Conservation (phyloP, 495 filamentous ascomycete species). For the Daldinia concentrica region DNA sequence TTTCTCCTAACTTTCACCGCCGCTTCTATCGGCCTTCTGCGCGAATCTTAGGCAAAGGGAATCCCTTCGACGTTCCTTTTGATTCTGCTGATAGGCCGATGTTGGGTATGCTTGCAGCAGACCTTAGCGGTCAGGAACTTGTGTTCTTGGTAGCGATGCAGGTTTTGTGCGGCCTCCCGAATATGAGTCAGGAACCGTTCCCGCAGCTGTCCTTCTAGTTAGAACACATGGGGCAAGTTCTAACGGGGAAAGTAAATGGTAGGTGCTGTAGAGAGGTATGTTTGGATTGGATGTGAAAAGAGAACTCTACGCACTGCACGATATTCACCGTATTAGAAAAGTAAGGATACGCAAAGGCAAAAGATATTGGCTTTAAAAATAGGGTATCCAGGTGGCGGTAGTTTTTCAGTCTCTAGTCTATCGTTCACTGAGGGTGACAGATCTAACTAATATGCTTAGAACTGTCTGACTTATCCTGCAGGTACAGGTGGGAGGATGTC, state of each 20-base stretch:
- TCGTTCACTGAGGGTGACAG: neutral
- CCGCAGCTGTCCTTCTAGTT: constrained; percentile 25
- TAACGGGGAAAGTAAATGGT: constrained; percentile 9
- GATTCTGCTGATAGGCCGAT: constrained; percentile 22
- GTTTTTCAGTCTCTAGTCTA: neutral
- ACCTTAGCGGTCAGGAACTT: constrained; percentile 46
- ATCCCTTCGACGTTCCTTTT: constrained; percentile 42
- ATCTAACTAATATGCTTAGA: neutral
- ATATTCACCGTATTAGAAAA: constrained; percentile 2
- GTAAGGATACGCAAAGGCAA: neutral
- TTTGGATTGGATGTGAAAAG: constrained; percentile 11
- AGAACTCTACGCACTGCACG: constrained; percentile 2
- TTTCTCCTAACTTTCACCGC: constrained; percentile 41
- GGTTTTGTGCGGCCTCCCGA: constrained; percentile 47
- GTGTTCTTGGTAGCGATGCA: constrained; percentile 48
- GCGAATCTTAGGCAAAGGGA: constrained; percentile 33
- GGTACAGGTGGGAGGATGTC: constrained; percentile 2
- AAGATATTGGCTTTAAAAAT: constrained; percentile 1
- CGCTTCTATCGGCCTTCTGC: constrained; percentile 38
- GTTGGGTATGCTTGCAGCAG: constrained; percentile 49
- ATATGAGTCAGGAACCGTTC: constrained; percentile 47
- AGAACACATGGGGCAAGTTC: constrained; percentile 18
- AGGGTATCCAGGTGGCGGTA: constrained; percentile 1
- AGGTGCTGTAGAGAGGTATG: constrained; percentile 3
- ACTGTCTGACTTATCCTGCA: neutral